Percentiles rank a stretch among this genome's conserved stretches.
Conservation (phyloP, 352 stramenopile genomes). For the Globisporangium sylvaticum region DNA sequence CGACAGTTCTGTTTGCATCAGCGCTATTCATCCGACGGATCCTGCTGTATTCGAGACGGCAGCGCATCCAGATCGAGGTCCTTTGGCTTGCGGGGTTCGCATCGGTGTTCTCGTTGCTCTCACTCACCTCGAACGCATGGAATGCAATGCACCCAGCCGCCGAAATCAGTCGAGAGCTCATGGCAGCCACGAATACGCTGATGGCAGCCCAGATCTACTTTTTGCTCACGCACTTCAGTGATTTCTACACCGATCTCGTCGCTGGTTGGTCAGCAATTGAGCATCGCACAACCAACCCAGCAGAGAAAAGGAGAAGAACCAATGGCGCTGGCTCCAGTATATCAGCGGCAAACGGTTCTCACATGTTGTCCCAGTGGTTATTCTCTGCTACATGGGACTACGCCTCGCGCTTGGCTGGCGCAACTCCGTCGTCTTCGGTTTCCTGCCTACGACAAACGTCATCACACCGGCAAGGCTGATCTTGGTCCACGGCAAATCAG, state of each 20-base stretch:
- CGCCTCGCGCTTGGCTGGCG: constrained; percentile 24
- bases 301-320: constrained; percentile 1
- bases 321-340: constrained; percentile 8
- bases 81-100: constrained; percentile 11
- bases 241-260: constrained; percentile 25
- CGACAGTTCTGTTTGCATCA: constrained; percentile 10
- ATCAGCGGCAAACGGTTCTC: constrained; percentile 11
- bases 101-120: constrained; percentile 17
- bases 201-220: constrained; percentile 26
- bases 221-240: constrained; percentile 27
- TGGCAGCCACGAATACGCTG: constrained; percentile 25
- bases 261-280: constrained; percentile 12
- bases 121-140: constrained; percentile 18
- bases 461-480: constrained; percentile 27
- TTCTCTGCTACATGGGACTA: constrained; percentile 23
- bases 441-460: constrained; percentile 35
- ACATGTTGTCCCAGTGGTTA: constrained; percentile 10
- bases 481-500: constrained; percentile 13
- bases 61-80: constrained; percentile 24
- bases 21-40: constrained; percentile 23
- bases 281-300: background rate
- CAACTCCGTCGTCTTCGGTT: constrained; percentile 34
- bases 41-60: constrained; percentile 6
- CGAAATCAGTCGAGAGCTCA: constrained; percentile 17
- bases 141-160: constrained; percentile 12